A percentile compares a stretch with the other conserved stretches of the same genome.
These are phyloP conservation scores for Usnea hakonensis DNA, from an alignment of 495 filamentous ascomycete species.

Conservation along the genomic window DNA sequence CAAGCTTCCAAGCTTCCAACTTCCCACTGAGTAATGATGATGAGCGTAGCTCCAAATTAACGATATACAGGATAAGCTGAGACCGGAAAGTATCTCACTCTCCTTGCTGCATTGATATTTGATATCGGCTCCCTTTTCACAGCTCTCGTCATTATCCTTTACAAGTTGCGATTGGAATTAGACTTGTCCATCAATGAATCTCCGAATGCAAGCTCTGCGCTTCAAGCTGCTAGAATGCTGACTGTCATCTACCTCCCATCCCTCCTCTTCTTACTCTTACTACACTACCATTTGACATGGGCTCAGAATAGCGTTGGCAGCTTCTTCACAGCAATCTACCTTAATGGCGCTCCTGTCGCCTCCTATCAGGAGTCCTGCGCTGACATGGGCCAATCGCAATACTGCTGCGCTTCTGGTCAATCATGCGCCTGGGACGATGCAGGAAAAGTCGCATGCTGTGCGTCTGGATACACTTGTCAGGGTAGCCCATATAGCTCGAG, in stretches of 20 bases:
- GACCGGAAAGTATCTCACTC: neutral
- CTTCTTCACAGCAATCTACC: slow-evolving; percentile 23
- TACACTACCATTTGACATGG: neutral
- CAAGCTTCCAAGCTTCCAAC: neutral
- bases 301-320: slow-evolving; percentile 5
- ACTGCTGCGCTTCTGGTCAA: slow-evolving; percentile 14
- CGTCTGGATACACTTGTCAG: slow-evolving; percentile 13
- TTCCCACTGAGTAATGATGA: neutral
- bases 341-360: slow-evolving; percentile 15
- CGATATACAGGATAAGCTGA: no score
- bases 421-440: slow-evolving; percentile 20
- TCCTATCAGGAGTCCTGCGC: slow-evolving; percentile 11
- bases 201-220: neutral
- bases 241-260: neutral
- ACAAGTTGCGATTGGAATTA: neutral
- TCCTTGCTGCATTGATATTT: neutral
- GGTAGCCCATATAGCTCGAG: slow-evolving; percentile 10
- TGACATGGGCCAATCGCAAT: slow-evolving; percentile 8
- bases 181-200: neutral
- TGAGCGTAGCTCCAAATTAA: no score
- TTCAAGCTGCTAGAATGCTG: neutral
- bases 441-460: slow-evolving; percentile 19
- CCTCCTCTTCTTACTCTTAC: neutral
- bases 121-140: neutral
- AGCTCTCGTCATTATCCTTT: neutral